These are phyloP conservation scores for Solanum lignicaule DNA, from an alignment of 257 asterid species.

Conservation along the genomic window DNA sequence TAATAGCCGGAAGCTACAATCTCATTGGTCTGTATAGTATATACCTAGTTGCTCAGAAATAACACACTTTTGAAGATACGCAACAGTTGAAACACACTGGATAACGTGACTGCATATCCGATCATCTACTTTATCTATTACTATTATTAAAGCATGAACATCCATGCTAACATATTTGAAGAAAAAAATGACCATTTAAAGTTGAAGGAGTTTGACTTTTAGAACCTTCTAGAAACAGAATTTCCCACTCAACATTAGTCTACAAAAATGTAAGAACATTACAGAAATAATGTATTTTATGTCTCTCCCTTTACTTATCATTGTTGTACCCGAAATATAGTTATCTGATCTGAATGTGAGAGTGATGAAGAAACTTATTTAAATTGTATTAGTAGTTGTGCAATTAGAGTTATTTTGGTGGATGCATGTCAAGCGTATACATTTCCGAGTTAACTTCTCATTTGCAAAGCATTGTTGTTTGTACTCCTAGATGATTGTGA, in stretches of 20 bases:
- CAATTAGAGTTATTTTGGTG: not conserved
- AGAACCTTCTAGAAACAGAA: not conserved
- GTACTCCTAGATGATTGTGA: not conserved
- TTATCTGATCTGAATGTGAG: not conserved
- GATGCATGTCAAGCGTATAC: not conserved
- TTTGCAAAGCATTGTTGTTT: not conserved
- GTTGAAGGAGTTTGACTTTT: not conserved
- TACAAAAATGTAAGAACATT: not conserved
- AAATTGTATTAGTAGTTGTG: not conserved
- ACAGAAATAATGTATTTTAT: not conserved
- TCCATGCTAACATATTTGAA: not conserved
- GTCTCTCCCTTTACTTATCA: not conserved
- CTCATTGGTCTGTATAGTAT: not conserved
- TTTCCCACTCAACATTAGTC: not conserved
- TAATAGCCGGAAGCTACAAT: not conserved
- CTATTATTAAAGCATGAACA: not conserved
- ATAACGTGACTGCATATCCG: not conserved
- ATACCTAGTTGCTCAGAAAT: not conserved
- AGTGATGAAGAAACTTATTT: not conserved
- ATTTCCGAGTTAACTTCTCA: not conserved
- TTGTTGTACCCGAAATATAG: not conserved
- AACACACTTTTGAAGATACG: not conserved
- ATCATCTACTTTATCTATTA: not conserved
- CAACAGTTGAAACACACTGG: not conserved
- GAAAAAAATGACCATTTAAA: not conserved